Conservation (phyloP, 1,284 basidiomycete species). For the Tilletia indica region DNA sequence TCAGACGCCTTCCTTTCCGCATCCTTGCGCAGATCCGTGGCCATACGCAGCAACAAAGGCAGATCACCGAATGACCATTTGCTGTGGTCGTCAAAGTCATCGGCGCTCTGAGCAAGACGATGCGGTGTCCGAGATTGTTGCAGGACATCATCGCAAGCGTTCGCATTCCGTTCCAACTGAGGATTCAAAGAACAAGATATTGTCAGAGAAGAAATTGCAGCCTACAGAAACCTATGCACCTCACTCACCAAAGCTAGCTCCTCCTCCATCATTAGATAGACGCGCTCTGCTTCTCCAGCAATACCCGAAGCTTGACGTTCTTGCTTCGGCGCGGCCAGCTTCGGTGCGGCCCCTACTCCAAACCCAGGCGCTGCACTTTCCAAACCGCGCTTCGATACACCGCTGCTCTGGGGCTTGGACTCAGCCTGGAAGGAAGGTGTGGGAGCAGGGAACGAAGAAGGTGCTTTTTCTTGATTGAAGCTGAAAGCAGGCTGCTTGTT, state of each 20-base stretch:
- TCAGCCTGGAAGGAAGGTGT: too few relatives aligned
- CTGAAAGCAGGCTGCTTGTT: neutral
- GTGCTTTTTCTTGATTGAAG: neutral
- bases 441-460: neutral
- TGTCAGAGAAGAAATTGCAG: neutral
- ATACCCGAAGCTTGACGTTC: neutral
- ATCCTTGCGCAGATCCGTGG: constrained; percentile 29
- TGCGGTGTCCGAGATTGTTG: neutral
- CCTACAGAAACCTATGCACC: neutral
- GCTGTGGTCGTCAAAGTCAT: constrained; percentile 34
- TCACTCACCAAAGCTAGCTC: constrained; percentile 45
- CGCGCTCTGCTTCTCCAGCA: constrained; percentile 2
- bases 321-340: too few relatives aligned
- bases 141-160: neutral
- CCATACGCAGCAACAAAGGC: constrained; percentile 39
- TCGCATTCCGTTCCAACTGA: constrained; percentile 8
- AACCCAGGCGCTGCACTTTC: too few relatives aligned
- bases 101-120: neutral
- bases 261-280: constrained; percentile 55
- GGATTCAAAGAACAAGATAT: constrained; percentile 21
- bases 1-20: constrained; percentile 31
- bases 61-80: constrained; percentile 58
- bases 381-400: too few relatives aligned
- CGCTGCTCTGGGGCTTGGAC: too few relatives aligned
- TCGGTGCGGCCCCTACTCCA: too few relatives aligned